These are phyloP conservation scores for Bipolaris victoriae DNA, from an alignment of 2,329 filamentous ascomycete species.

Conservation along the genomic window DNA sequence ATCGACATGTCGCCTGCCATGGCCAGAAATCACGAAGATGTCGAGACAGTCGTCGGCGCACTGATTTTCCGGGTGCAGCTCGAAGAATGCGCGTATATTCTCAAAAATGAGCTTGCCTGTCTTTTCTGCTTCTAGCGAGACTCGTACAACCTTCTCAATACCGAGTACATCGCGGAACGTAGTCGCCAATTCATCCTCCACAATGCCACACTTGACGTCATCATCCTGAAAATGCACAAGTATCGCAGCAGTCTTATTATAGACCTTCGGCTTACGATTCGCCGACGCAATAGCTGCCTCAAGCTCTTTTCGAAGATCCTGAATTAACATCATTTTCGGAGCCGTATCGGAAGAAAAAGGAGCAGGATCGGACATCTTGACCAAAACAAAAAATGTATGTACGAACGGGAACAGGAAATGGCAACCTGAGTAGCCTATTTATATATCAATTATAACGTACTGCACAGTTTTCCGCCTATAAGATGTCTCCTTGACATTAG, in stretches of 20 bases:
- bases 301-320: background rate
- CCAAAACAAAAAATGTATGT: background rate
- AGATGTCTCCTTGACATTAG: too few species aligned
- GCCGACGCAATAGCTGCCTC: background rate
- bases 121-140: background rate
- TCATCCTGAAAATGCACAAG: background rate
- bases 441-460: too few species aligned
- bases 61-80: background rate
- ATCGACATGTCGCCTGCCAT: background rate
- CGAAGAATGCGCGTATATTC: background rate
- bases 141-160: background rate
- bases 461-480: too few species aligned
- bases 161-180: background rate
- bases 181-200: background rate
- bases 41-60: background rate
- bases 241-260: background rate
- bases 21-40: background rate
- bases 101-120: background rate
- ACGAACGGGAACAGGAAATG: too few species aligned
- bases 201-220: background rate
- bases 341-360: background rate
- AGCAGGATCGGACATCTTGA: background rate
- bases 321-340: background rate
- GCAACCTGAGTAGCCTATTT: too few species aligned
- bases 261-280: background rate